Evolutionary conservation across 768 basidiomycete genomes (phyloP).

Genomic region (Kwoniella mangroviensis): DNA sequence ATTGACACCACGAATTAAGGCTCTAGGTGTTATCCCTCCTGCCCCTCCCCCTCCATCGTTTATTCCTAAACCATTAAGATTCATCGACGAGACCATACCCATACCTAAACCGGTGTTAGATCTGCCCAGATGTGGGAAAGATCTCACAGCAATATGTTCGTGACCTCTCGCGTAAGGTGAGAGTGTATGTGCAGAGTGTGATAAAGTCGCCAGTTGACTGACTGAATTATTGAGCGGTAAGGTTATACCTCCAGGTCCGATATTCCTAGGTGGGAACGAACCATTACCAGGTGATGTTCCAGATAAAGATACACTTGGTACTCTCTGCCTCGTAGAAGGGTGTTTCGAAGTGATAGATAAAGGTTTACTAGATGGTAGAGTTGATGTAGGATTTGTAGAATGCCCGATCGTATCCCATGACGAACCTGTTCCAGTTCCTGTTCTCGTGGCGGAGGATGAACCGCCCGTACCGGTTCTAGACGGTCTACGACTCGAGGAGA

Average conservation of each 20-base stretch:
- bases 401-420: slow-evolving; percentile 31
- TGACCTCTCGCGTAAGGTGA: slow-evolving; percentile 90
- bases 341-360: slow-evolving; percentile 35
- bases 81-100: neutral
- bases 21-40: neutral
- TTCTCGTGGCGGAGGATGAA: neutral
- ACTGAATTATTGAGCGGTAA: slow-evolving; percentile 70
- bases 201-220: slow-evolving; percentile 83
- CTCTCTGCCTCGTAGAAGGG: slow-evolving; percentile 3
- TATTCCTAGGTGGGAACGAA: slow-evolving; percentile 40
- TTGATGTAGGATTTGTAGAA: slow-evolving; percentile 24
- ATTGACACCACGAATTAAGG: neutral
- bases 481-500: slow-evolving; percentile 18
- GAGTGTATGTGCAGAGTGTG: slow-evolving; percentile 87
- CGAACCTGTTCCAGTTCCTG: slow-evolving; percentile 14
- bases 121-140: slow-evolving; percentile 67
- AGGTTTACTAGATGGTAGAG: slow-evolving; percentile 34
- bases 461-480: slow-evolving; percentile 13
- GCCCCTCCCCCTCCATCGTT: neutral
- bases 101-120: slow-evolving; percentile 17
- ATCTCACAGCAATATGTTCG: slow-evolving; percentile 89
- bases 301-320: slow-evolving; percentile 16
- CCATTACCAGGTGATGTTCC: slow-evolving; percentile 39
- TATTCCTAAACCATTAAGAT: neutral
- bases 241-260: slow-evolving; percentile 46